Conservation (phyloP, 1,139 yeast genomes). For the Kodamaea suecica region DNA sequence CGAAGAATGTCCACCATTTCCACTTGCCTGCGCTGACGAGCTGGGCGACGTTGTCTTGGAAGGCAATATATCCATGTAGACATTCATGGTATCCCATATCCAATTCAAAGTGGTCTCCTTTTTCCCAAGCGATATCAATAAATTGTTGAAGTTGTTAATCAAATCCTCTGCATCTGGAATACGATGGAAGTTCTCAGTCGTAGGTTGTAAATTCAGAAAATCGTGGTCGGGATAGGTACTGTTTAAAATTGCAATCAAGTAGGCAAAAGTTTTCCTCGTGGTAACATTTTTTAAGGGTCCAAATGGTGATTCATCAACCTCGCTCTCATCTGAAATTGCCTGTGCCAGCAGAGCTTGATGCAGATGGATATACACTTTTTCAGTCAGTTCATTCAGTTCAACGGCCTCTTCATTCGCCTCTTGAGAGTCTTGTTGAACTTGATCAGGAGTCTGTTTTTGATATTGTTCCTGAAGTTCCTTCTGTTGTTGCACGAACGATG, state of each 20-base stretch:
- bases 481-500: constrained; percentile 2
- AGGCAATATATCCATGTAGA: constrained; percentile 69
- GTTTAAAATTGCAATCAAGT: constrained; percentile 83
- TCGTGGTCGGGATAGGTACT: constrained; percentile 96
- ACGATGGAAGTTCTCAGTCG: constrained; percentile 59
- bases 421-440: neutral
- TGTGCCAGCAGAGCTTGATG: constrained; percentile 3
- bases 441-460: neutral
- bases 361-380: constrained; percentile 1
- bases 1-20: constrained; percentile 17
- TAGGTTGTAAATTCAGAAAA: constrained; percentile 82
- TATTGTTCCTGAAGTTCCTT: constrained; percentile 1
- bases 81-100: constrained; percentile 88
- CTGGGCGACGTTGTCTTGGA: constrained; percentile 24
- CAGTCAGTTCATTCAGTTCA: neutral
- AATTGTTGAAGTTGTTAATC: constrained; percentile 72
- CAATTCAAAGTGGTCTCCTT: constrained; percentile 50
- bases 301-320: constrained; percentile 69
- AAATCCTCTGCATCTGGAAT: constrained; percentile 51
- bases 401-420: neutral
- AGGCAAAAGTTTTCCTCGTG: constrained; percentile 85
- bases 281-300: constrained; percentile 86
- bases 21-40: constrained; percentile 13
- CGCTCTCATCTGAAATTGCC: constrained; percentile 6
- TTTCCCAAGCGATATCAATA: constrained; percentile 76